These are phyloP conservation scores for Primulina huaijiensis DNA, from an alignment of 257 asterid genomes.

Conservation along the genomic window DNA sequence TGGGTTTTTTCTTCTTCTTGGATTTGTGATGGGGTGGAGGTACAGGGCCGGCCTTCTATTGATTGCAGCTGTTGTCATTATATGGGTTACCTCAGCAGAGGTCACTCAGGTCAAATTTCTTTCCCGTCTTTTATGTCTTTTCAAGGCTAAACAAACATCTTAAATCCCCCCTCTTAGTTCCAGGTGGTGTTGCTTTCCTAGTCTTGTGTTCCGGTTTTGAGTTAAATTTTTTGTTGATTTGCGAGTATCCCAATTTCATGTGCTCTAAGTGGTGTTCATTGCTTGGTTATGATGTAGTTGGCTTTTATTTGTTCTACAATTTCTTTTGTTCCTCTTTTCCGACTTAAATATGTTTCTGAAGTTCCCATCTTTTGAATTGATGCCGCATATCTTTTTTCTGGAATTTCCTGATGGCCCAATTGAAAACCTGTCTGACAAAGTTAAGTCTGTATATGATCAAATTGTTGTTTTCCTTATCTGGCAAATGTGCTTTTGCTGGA, in stretches of 20 bases:
- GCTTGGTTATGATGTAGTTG: background rate
- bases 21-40: conserved; percentile 75
- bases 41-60: conserved; percentile 79
- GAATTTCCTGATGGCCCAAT: background rate
- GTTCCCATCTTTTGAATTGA: no score
- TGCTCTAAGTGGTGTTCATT: background rate
- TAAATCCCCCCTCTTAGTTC: conserved; percentile 1
- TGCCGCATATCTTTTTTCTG: no score
- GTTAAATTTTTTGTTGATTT: background rate
- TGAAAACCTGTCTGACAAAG: background rate
- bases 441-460: background rate
- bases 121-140: background rate
- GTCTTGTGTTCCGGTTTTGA: background rate
- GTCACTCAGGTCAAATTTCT: conserved; percentile 75
- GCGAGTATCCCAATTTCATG: background rate
- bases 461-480: conserved; percentile 9
- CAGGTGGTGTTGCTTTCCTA: conserved; percentile 3
- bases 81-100: conserved; percentile 99
- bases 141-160: background rate
- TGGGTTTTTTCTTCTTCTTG: conserved; percentile 39
- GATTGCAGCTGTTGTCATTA: conserved; percentile 86
- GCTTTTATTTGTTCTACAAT: background rate
- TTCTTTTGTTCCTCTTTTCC: no score
- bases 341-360: no score
- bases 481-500: conserved; percentile 11